Evolutionary conservation across 1,139 yeast species (phyloP).

Genomic region (Yamadazyma buinensis): DNA sequence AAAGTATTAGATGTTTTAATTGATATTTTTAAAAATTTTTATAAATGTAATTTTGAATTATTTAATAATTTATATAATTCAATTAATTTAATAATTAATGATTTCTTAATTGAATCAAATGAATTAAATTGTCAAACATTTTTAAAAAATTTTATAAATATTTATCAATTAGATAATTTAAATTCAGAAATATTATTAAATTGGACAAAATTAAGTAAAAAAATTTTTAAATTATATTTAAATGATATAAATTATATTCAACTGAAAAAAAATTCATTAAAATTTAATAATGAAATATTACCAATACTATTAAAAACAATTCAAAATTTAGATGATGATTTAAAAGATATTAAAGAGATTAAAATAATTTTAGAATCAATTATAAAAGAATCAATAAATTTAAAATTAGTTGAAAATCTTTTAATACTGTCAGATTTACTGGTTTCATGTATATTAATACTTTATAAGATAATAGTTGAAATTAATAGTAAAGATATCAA

Average conservation of each 20-base stretch:
- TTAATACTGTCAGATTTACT: slow-evolving; percentile 13
- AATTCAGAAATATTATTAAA: slow-evolving; percentile 4
- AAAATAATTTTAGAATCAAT: slow-evolving; percentile 8
- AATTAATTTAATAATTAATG: slow-evolving; percentile 16
- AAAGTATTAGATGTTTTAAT: slow-evolving; percentile 19
- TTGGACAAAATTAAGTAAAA: slow-evolving; percentile 23
- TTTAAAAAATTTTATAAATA: slow-evolving; percentile 12
- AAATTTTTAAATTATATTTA: slow-evolving; percentile 24
- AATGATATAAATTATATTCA: slow-evolving; percentile 21
- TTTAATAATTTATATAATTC: slow-evolving; percentile 15
- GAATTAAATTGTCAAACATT: slow-evolving; percentile 18
- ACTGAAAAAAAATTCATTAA: slow-evolving; percentile 28
- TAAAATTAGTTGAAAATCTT: slow-evolving; percentile 13
- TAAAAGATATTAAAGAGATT: background rate
- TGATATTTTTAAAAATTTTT: slow-evolving; percentile 14
- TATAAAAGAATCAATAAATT: slow-evolving; percentile 17
- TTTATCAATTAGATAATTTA: slow-evolving; percentile 8
- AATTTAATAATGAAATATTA: slow-evolving; percentile 21
- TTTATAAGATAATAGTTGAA: slow-evolving; percentile 25
- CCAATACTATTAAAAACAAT: slow-evolving; percentile 9
- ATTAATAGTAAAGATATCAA: slow-evolving; percentile 24
- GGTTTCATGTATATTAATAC: slow-evolving; percentile 15
- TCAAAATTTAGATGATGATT: slow-evolving; percentile 10
- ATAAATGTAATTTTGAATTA: slow-evolving; percentile 6
- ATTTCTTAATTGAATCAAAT: slow-evolving; percentile 31